phyloP scores from a whole-genome alignment of 805 yeast species.

The Teunomyces cretensis region DNA sequence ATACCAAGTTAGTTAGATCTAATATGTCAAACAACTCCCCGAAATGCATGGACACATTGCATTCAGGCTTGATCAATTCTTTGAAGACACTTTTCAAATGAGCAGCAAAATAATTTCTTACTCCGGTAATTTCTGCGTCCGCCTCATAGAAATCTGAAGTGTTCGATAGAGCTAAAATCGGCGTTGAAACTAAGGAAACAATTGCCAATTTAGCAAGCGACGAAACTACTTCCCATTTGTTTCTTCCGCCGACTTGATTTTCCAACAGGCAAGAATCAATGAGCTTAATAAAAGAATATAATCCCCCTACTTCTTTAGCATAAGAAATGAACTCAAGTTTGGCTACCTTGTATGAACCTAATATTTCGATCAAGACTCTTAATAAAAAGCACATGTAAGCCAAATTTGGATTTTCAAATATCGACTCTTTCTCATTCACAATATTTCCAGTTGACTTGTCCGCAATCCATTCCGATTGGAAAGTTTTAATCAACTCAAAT shows the following conservation, averaged over 20 bases:
- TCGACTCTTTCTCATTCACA: background rate
- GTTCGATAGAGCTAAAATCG: constrained; percentile 49
- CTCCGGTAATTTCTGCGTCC: constrained; percentile 55
- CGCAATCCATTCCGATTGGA: constrained; percentile 39
- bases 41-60: constrained; percentile 45
- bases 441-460: background rate
- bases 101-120: constrained; percentile 73
- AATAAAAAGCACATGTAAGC: constrained; percentile 68
- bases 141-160: background rate
- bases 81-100: constrained; percentile 59
- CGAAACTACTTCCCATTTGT: constrained; percentile 44
- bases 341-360: constrained; percentile 75
- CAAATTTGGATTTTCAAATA: constrained; percentile 36
- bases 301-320: constrained; percentile 50
- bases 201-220: constrained; percentile 62
- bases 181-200: constrained; percentile 59
- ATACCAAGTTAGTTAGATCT: constrained; percentile 46
- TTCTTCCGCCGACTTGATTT: too few relatives aligned
- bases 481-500: constrained; percentile 57
- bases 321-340: constrained; percentile 75
- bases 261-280: constrained; percentile 49
- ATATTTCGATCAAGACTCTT: constrained; percentile 64
- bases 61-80: constrained; percentile 38
- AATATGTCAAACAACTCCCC: constrained; percentile 54
- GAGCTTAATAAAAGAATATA: constrained; percentile 73